A percentile compares a stretch with the other conserved stretches of the same genome.
Conservation (phyloP, 495 filamentous ascomycete species). For the Extremus antarcticus region DNA sequence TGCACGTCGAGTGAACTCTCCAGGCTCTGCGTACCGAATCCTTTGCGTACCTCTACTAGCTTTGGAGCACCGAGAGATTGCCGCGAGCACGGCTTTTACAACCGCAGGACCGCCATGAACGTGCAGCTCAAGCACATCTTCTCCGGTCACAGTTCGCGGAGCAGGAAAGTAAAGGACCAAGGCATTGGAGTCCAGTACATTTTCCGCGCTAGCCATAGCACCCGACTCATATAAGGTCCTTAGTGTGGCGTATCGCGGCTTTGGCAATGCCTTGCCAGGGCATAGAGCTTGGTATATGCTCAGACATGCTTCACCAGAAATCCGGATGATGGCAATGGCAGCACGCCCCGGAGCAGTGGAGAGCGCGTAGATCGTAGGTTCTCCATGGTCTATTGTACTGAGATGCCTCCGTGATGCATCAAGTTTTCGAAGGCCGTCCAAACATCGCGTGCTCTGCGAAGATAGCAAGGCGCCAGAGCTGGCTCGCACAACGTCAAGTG, state of each 20-base stretch:
- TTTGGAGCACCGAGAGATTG: conserved; percentile 44
- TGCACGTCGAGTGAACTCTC: conserved; percentile 88
- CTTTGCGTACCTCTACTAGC: conserved; percentile 1
- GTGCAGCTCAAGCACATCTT: conserved; percentile 86
- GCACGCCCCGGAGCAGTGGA: conserved; percentile 79
- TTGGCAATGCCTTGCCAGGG: conserved; percentile 50
- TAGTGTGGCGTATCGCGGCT: conserved; percentile 64
- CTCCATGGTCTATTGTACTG: neutral
- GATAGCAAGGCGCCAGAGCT: too few relatives aligned
- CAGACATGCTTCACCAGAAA: conserved; percentile 68
- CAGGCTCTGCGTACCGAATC: conserved; percentile 88
- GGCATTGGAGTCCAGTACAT: conserved; percentile 68
- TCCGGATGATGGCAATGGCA: conserved; percentile 82
- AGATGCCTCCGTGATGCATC: neutral
- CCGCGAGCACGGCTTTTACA: conserved; percentile 69
- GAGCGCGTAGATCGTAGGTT: conserved; percentile 78
- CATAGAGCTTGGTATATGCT: conserved; percentile 73
- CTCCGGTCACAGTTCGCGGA: conserved; percentile 78
- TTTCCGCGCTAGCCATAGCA: conserved; percentile 23
- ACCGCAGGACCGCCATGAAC: conserved; percentile 87
- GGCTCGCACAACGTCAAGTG: too few relatives aligned
- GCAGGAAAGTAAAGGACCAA: conserved; percentile 79
- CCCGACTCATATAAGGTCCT: conserved; percentile 64
- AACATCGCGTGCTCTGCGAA: too few relatives aligned
- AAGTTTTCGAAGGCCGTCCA: neutral